Conservation (phyloP, 2,329 filamentous ascomycete species). For the Didymella sp. region DNA sequence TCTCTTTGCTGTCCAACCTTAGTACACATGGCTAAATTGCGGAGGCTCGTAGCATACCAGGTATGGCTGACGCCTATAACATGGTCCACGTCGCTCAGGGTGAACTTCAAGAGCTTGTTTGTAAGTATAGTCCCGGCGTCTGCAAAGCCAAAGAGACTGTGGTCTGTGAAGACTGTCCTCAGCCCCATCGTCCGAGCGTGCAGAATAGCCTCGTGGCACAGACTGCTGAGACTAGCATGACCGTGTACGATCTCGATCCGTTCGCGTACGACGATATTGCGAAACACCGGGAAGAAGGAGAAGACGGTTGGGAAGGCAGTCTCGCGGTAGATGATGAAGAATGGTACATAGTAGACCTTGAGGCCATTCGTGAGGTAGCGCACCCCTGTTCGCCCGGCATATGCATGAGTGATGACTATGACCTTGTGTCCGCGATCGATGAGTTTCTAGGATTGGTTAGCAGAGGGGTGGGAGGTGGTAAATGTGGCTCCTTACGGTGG, state of each 20-base stretch:
- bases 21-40: slow-evolving; percentile 4
- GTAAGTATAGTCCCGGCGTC: slow-evolving; percentile 95
- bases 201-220: slow-evolving; percentile 93
- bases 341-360: slow-evolving; percentile 97
- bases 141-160: slow-evolving; percentile 96
- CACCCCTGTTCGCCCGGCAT: slow-evolving; percentile 87
- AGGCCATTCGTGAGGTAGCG: slow-evolving; percentile 96
- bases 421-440: slow-evolving; percentile 98
- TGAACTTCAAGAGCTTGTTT: slow-evolving; percentile 97
- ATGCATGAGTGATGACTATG: slow-evolving; percentile 95
- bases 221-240: slow-evolving; percentile 90
- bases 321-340: slow-evolving; percentile 92
- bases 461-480: neutral
- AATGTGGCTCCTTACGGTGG: slow-evolving; percentile 61
- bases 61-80: slow-evolving; percentile 98
- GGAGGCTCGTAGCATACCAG: slow-evolving; percentile 64
- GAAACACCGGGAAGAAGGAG: slow-evolving; percentile 97
- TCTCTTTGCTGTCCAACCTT: slow-evolving; percentile 77
- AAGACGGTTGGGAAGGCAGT: slow-evolving; percentile 96
- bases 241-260: slow-evolving; percentile 97
- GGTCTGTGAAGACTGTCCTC: slow-evolving; percentile 95
- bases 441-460: slow-evolving; percentile 68
- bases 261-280: slow-evolving; percentile 94
- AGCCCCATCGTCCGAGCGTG: slow-evolving; percentile 96
- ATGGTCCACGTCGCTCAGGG: slow-evolving; percentile 94